Percentiles rank a stretch among this genome's conserved stretches.
These are phyloP conservation scores for Lophiostoma macrostomum DNA, from an alignment of 495 filamentous ascomycete genomes.

Conservation along the genomic window DNA sequence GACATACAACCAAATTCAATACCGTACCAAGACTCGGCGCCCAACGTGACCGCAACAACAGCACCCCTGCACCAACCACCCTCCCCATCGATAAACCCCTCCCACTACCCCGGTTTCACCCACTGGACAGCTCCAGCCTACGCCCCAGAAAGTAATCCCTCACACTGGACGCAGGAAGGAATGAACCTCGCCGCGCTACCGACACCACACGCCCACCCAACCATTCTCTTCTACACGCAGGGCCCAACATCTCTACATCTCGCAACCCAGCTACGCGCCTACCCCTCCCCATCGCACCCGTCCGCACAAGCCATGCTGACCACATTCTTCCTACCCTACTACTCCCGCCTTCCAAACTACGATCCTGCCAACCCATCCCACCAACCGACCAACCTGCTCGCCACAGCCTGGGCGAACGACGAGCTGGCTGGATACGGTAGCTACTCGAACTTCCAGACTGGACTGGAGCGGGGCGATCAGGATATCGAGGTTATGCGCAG, in stretches of 20 bases:
- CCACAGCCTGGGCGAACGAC: constrained; percentile 80
- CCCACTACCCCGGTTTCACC: constrained; percentile 56
- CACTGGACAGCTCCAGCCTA: constrained; percentile 67
- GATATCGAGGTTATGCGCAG: constrained; percentile 73
- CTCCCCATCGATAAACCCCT: neutral
- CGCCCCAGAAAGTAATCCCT: constrained; percentile 58
- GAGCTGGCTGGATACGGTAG: constrained; percentile 83
- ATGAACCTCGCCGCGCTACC: constrained; percentile 73
- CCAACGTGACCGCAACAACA: constrained; percentile 38
- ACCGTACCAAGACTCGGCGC: constrained; percentile 7
- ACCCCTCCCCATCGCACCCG: constrained; percentile 44
- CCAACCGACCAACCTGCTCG: constrained; percentile 58
- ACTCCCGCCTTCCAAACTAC: constrained; percentile 70
- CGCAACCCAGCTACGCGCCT: constrained; percentile 46
- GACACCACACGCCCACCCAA: constrained; percentile 63
- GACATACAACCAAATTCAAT: neutral
- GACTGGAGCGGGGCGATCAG: constrained; percentile 62
- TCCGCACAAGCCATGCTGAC: constrained; percentile 45
- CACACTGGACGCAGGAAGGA: constrained; percentile 72
- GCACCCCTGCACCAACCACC: constrained; percentile 35
- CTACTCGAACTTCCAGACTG: constrained; percentile 86
- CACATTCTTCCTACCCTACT: constrained; percentile 71
- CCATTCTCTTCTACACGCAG: constrained; percentile 88
- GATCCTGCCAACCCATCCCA: constrained; percentile 52
- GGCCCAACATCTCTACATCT: constrained; percentile 58